A percentile compares a stretch with the other conserved stretches of the same genome.
Conservation (phyloP, 306 rosid genomes). For the Vicia villosa region DNA sequence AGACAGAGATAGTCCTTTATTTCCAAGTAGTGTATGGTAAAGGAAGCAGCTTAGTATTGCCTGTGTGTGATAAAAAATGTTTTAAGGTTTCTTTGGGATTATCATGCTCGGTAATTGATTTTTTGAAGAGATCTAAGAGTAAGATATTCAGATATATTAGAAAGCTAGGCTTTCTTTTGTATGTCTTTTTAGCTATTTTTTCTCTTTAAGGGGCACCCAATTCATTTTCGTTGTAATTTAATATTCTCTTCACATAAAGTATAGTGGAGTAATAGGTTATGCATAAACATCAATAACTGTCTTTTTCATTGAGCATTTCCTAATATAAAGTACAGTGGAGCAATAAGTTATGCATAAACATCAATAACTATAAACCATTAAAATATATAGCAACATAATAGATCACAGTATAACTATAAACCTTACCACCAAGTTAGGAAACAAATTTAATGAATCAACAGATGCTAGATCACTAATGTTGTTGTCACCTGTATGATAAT, state of each 20-base stretch:
- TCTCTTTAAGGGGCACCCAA: background rate
- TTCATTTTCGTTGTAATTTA: conserved; percentile 4
- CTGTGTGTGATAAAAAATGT: background rate
- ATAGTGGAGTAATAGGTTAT: conserved; percentile 13
- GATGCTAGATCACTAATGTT: conserved; percentile 67
- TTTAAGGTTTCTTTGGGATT: background rate
- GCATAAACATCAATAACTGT: background rate
- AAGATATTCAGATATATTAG: background rate
- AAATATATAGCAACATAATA: conserved; percentile 28
- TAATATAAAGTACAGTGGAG: conserved; percentile 4
- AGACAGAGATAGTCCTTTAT: background rate
- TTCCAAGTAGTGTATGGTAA: background rate
- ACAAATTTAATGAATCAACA: conserved; percentile 70
- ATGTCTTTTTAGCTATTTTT: background rate
- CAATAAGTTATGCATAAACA: conserved; percentile 5
- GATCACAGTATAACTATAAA: conserved; percentile 39
- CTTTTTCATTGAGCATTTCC: background rate
- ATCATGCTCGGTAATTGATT: conserved; percentile 3
- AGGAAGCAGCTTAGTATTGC: conserved; percentile 7
- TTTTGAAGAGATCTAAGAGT: conserved; percentile 10
- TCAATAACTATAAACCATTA: background rate
- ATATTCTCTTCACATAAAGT: background rate
- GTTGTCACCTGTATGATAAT: conserved; percentile 72
- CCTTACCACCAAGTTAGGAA: conserved; percentile 82
- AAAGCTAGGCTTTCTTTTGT: conserved; percentile 19